Evolutionary conservation across 1,139 yeast species (phyloP), one percentile per base, ranked within the genome.

Genomic region (Meyerozyma smithsonii): DNA sequence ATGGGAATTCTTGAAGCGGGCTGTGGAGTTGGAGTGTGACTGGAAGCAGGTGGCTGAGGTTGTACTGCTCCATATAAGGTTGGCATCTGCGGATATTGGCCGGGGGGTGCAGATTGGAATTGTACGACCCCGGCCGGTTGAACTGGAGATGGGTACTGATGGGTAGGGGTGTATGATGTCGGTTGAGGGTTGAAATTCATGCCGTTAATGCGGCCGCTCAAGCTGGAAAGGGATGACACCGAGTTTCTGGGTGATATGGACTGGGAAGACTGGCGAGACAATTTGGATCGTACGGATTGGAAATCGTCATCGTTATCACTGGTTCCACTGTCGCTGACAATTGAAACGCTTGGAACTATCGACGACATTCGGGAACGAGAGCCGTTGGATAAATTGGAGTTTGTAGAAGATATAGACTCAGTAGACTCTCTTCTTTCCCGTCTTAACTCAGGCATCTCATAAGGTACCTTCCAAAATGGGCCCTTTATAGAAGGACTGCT

Each of bases 381-480:
- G 4, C 67, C 67, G 26, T 55, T 52, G 4, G 69, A 63, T 43
- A 37, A 25, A 25, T 40, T 39, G 8, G 51, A 38, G 15, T 44
- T 45, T 12, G 52, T 43, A 7, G 66, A 59, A 26, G 66, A 58
- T 11, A 63, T 46, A 25, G 68, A 63, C 40, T 66, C 71, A 4
- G 68, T 56, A 2, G 73, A 67, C 1, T 65, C 59, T 36, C 72
- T 53, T 39, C 74, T 52, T 14, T 52, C 39, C 34, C 37, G 39
- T 18, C 32, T 35, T 32, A 19, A 25, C 11, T 55, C 55, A 1
- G 76, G 77, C 75, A 71, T 68, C 49, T 71, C 76, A 52, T 71
- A 71, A 21, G 77, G 77, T 8, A 71, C 77, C 49, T 69, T 71
- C 77, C 77, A 71, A 52, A 71, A 68, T 4, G 76, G 76, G 12